Evolutionary conservation across 2,329 filamentous ascomycete species (phyloP).

Genomic region (Dothideomycetes sp.): DNA sequence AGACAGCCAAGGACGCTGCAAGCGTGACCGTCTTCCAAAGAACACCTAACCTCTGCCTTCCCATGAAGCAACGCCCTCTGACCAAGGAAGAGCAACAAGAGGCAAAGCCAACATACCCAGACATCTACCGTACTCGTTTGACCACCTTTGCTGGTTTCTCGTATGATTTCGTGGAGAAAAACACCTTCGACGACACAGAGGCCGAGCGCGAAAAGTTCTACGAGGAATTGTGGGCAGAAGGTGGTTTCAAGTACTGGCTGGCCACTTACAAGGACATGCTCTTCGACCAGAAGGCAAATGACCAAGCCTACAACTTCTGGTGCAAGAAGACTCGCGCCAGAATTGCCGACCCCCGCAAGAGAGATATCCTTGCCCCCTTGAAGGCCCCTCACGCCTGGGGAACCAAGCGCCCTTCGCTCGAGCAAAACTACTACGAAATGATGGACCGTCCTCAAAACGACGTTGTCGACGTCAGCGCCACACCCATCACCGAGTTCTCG

Average conservation of each 20-base stretch:
- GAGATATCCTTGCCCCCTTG: constrained; percentile 38
- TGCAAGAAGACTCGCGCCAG: constrained; percentile 34
- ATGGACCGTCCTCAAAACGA: constrained; percentile 35
- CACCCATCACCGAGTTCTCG: constrained; percentile 33
- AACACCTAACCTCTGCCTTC: constrained; percentile 56
- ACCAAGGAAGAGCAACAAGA: constrained; percentile 43
- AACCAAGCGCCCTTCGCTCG: constrained; percentile 38
- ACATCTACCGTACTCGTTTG: constrained; percentile 44
- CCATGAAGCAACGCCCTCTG: constrained; percentile 46
- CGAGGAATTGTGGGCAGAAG: constrained; percentile 32
- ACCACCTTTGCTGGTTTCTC: constrained; percentile 51
- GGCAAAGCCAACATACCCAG: constrained; percentile 33
- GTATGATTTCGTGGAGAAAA: constrained; percentile 47
- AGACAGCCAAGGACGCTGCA: constrained; percentile 23
- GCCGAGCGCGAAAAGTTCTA: constrained; percentile 37
- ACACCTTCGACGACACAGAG: constrained; percentile 40
- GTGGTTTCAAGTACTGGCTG: constrained; percentile 34
- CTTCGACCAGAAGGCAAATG: constrained; percentile 34
- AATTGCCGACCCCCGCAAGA: constrained; percentile 36
- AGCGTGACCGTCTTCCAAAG: constrained; percentile 54
- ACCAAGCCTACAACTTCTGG: constrained; percentile 40
- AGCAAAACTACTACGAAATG: constrained; percentile 40
- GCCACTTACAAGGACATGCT: constrained; percentile 34
- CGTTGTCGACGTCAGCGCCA: constrained; percentile 35
- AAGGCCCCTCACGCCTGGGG: constrained; percentile 38